Conservation (phyloP, 768 basidiomycete species). For the Mycena vitilis region DNA sequence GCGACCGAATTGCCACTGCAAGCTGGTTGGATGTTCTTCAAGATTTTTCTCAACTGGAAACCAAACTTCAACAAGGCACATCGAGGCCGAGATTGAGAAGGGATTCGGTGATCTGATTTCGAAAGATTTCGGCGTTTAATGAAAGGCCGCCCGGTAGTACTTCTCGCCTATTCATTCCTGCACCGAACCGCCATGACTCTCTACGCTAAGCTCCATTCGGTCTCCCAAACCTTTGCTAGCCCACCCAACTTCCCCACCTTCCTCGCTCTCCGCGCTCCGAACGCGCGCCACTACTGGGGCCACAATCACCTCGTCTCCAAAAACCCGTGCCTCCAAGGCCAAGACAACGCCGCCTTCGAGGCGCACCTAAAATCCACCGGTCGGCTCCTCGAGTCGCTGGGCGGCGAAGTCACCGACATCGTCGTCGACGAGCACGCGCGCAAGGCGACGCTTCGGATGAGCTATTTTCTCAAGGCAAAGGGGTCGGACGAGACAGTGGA, state of each 20-base stretch:
- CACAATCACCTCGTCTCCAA: constrained; percentile 13
- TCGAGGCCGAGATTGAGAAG: too few relatives aligned
- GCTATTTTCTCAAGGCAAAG: constrained; percentile 4
- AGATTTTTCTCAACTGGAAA: too few relatives aligned
- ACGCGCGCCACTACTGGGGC: constrained; percentile 6
- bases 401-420: constrained; percentile 8
- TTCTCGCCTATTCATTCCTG: not conserved
- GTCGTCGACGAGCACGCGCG: constrained; percentile 2
- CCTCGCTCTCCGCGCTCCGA: not conserved
- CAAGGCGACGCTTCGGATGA: constrained; percentile 8
- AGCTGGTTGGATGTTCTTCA: too few relatives aligned
- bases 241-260: not conserved
- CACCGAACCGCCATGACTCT: not conserved
- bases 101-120: too few relatives aligned
- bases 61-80: too few relatives aligned
- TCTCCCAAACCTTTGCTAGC: constrained; percentile 1
- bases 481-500: constrained; percentile 8
- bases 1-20: too few relatives aligned
- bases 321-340: not conserved
- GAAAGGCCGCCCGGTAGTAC: not conserved
- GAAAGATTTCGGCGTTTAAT: too few relatives aligned
- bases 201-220: not conserved
- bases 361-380: not conserved
- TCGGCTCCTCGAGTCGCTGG: not conserved
- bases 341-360: not conserved